These are phyloP conservation scores for Calocera cornea DNA, from an alignment of 768 basidiomycete genomes.

Conservation along the genomic window DNA sequence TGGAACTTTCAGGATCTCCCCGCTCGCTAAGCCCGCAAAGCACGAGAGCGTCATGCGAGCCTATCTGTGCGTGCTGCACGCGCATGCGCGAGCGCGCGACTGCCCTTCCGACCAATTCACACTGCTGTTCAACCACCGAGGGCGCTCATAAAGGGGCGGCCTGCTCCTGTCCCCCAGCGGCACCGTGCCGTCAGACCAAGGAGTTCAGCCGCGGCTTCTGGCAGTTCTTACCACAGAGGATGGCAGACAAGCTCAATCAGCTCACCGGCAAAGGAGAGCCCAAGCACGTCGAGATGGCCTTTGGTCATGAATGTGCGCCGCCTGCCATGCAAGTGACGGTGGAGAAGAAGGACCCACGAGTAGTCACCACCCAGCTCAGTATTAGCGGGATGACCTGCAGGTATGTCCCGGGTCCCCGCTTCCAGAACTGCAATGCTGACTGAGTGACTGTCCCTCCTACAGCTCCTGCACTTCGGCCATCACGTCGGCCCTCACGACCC, in stretches of 20 bases:
- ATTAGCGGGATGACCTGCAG: conserved; percentile 25
- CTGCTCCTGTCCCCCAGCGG: background rate
- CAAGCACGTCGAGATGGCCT: background rate
- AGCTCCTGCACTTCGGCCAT: conserved; percentile 20
- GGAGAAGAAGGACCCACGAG: background rate
- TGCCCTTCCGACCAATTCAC: background rate
- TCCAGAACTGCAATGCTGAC: background rate
- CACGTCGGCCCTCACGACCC: conserved; percentile 9
- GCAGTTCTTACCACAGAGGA: background rate
- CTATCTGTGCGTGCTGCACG: background rate
- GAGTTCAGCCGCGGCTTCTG: background rate
- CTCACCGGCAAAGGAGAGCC: background rate
- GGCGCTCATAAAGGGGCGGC: background rate
- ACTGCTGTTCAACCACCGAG: background rate
- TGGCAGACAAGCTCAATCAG: background rate
- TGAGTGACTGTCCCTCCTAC: background rate
- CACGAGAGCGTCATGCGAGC: background rate
- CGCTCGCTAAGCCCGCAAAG: background rate
- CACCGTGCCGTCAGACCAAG: background rate
- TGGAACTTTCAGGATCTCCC: background rate
- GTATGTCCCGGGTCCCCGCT: conserved; percentile 8
- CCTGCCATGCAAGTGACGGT: background rate
- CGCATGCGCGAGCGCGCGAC: background rate
- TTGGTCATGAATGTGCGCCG: background rate
- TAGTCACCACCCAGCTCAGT: background rate